Conservation (phyloP, 129 eudicot genomes). For the Kitagawia praeruptora region DNA sequence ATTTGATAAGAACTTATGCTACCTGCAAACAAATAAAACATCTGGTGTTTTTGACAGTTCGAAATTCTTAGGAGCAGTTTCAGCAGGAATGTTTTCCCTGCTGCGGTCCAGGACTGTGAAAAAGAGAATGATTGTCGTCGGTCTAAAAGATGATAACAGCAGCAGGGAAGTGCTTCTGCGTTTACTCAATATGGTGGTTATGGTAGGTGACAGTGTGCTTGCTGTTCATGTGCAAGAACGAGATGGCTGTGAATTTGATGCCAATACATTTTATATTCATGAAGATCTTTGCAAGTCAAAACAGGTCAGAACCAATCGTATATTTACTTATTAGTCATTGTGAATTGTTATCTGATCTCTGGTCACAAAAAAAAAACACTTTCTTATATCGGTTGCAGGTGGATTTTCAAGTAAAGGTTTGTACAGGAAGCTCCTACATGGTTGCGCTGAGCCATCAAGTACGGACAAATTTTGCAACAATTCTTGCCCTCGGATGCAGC, state of each 20-base stretch:
- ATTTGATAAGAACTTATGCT: background rate
- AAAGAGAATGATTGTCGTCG: slow-evolving; percentile 23
- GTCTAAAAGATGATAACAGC: slow-evolving; percentile 27
- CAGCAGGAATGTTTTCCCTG: slow-evolving; percentile 8
- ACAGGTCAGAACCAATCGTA: slow-evolving; percentile 17
- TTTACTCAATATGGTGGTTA: slow-evolving; percentile 20
- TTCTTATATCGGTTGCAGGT: slow-evolving; percentile 19
- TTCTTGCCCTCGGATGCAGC: slow-evolving; percentile 41
- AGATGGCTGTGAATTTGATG: slow-evolving; percentile 28
- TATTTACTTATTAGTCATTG: background rate
- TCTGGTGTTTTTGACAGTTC: slow-evolving; percentile 7
- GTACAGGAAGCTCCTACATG: slow-evolving; percentile 21
- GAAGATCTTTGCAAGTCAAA: slow-evolving; percentile 47
- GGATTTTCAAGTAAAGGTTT: slow-evolving; percentile 39
- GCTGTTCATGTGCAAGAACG: slow-evolving; percentile 36
- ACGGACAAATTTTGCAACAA: slow-evolving; percentile 25
- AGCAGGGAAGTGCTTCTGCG: slow-evolving; percentile 37
- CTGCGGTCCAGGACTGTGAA: slow-evolving; percentile 8
- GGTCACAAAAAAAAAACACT: background rate
- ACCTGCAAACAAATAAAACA: background rate
- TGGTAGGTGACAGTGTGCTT: slow-evolving; percentile 29
- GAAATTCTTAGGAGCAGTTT: background rate
- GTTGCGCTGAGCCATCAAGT: slow-evolving; percentile 31
- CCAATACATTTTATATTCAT: slow-evolving; percentile 33
- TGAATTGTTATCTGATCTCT: background rate